These are phyloP conservation scores for Mesembryanthemum crystallinum DNA, from an alignment of 148 eudicot genomes.

Conservation along the genomic window DNA sequence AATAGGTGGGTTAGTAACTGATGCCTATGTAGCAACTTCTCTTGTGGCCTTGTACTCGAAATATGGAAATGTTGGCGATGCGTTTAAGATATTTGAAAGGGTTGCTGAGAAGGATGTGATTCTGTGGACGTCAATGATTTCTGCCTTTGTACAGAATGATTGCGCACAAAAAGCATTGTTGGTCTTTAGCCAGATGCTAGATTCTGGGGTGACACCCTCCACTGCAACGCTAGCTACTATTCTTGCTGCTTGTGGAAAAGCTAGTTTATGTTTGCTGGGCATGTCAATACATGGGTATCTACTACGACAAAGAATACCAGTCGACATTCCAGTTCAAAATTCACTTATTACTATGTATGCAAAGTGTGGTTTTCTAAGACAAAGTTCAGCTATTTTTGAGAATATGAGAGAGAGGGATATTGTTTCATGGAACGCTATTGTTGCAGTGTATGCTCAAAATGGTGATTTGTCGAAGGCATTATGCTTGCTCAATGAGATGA, in stretches of 20 bases:
- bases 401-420: conserved; percentile 57
- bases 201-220: conserved; percentile 43
- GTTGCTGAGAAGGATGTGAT: conserved; percentile 58
- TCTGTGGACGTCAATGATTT: conserved; percentile 76
- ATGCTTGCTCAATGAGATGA: conserved; percentile 64
- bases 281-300: conserved; percentile 63
- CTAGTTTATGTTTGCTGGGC: conserved; percentile 48
- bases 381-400: conserved; percentile 47
- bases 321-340: conserved; percentile 60
- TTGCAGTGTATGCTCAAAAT: conserved; percentile 67
- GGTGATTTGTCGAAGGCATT: conserved; percentile 57
- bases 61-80: conserved; percentile 42
- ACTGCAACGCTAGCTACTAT: conserved; percentile 58
- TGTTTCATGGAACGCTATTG: conserved; percentile 92
- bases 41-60: conserved; percentile 58
- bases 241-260: conserved; percentile 72
- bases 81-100: conserved; percentile 49
- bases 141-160: conserved; percentile 85
- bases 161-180: conserved; percentile 46
- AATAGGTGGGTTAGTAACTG: conserved; percentile 44
- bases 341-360: conserved; percentile 78
- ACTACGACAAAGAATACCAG: conserved; percentile 41
- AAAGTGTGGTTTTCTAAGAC: conserved; percentile 54
- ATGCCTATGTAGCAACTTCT: conserved; percentile 57
- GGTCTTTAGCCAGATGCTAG: conserved; percentile 52